phyloP scores from a whole-genome alignment of 768 basidiomycete genomes.

The Trametes elegans region DNA sequence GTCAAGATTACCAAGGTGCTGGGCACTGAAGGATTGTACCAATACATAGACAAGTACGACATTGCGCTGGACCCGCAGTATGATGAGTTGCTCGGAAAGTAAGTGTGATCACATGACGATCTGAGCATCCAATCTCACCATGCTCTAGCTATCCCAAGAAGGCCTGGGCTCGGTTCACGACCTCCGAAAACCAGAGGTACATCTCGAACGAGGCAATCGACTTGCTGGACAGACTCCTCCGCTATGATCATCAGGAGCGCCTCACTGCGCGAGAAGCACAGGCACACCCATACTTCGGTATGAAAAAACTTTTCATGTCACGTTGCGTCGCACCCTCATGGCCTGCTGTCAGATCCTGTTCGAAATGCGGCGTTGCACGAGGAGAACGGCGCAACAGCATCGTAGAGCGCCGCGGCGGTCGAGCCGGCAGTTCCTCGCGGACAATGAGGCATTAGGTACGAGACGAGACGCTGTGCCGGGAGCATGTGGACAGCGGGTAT shows the following conservation, averaged over 20 bases:
- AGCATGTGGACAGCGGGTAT: constrained; percentile 9
- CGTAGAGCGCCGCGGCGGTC: constrained; percentile 18
- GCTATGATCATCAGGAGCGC: constrained; percentile 97
- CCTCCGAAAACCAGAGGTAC: constrained; percentile 92
- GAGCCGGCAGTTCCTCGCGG: not conserved
- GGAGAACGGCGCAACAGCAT: constrained; percentile 60
- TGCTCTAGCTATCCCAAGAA: constrained; percentile 79
- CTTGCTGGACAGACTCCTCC: constrained; percentile 90
- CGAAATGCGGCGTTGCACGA: constrained; percentile 52
- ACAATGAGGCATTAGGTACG: constrained; percentile 4
- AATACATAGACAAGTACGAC: constrained; percentile 92
- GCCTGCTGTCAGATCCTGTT: constrained; percentile 58
- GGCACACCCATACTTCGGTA: constrained; percentile 90
- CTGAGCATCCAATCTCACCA: not conserved
- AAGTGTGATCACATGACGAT: constrained; percentile 21
- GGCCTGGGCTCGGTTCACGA: constrained; percentile 94
- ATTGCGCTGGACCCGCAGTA: constrained; percentile 96
- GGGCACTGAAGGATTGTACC: constrained; percentile 92
- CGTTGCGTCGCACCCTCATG: constrained; percentile 16
- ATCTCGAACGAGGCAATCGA: constrained; percentile 97
- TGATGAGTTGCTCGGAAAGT: constrained; percentile 90
- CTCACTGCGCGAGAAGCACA: constrained; percentile 94
- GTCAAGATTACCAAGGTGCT: constrained; percentile 98
- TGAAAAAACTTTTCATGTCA: constrained; percentile 20
- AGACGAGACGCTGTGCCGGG: constrained; percentile 10